phyloP scores from a whole-genome alignment of 73 alveolate species.

The Urostyla sp. region DNA sequence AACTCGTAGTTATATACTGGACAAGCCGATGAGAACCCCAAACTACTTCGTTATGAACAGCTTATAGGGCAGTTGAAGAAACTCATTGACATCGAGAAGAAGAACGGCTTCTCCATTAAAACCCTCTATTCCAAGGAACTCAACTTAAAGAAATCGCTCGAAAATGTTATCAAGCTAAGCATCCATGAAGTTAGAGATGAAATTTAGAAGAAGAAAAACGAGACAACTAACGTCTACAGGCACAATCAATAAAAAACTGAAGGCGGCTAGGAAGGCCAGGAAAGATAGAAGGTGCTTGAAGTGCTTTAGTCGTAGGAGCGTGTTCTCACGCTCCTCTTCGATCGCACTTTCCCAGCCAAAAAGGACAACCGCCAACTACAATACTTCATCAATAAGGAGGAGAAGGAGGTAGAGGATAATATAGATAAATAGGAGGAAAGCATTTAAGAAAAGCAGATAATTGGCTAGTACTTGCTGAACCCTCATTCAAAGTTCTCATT shows the following conservation, averaged over 20 bases:
- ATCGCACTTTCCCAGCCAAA: conserved; percentile 81
- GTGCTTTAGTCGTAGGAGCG: conserved; percentile 75
- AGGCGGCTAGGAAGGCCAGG: conserved; percentile 29
- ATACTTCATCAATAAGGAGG: neutral
- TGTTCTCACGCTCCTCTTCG: conserved; percentile 76
- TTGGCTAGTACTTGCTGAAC: too few species aligned
- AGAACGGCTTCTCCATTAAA: conserved; percentile 65
- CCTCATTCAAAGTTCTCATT: neutral
- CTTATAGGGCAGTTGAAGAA: conserved; percentile 61
- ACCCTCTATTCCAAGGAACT: conserved; percentile 75
- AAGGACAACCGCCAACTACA: conserved; percentile 27
- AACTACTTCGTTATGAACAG: conserved; percentile 56
- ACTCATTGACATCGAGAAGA: conserved; percentile 65
- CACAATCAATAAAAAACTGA: neutral
- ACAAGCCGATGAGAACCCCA: conserved; percentile 61
- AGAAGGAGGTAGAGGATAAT: neutral
- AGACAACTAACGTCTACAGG: conserved; percentile 1
- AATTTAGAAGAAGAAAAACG: conserved; percentile 58
- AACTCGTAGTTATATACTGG: too few species aligned
- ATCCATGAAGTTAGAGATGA: conserved; percentile 85
- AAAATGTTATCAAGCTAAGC: conserved; percentile 71
- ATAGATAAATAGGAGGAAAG: neutral
- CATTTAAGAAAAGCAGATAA: too few species aligned
- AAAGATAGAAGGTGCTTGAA: conserved; percentile 74
- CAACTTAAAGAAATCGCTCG: conserved; percentile 74